Evolutionary conservation across 1,284 basidiomycete species (phyloP).

Genomic region (Pseudozyma thailandica): DNA sequence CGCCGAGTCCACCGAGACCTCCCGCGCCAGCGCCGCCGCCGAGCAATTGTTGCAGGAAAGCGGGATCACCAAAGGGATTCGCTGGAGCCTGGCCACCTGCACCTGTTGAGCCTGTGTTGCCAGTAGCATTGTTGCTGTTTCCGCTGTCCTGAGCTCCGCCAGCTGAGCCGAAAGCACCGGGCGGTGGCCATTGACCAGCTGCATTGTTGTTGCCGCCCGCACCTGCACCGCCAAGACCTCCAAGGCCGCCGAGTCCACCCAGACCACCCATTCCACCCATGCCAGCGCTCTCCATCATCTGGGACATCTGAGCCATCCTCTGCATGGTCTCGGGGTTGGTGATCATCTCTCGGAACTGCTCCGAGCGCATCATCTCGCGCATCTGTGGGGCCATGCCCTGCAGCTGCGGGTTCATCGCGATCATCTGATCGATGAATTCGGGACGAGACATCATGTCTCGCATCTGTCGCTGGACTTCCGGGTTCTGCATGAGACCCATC

Average conservation of each 20-base stretch:
- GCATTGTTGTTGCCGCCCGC: slow-evolving; percentile 14
- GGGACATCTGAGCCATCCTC: slow-evolving; percentile 58
- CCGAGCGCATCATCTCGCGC: slow-evolving; percentile 62
- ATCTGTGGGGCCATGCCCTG: slow-evolving; percentile 60
- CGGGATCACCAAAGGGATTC: slow-evolving; percentile 36
- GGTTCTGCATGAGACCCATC: slow-evolving; percentile 63
- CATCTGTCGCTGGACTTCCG: slow-evolving; percentile 63
- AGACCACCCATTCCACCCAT: slow-evolving; percentile 35
- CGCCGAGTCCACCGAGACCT: slow-evolving; percentile 43
- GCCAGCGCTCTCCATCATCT: slow-evolving; percentile 52
- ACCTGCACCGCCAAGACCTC: slow-evolving; percentile 20
- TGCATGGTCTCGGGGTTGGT: slow-evolving; percentile 65
- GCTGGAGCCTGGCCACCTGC: slow-evolving; percentile 18
- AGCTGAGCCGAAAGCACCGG: slow-evolving; percentile 48
- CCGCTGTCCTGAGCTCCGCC: background rate
- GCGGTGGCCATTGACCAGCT: slow-evolving; percentile 51
- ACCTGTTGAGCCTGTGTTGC: slow-evolving; percentile 20
- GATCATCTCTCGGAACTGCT: slow-evolving; percentile 63
- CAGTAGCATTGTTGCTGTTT: slow-evolving; percentile 17
- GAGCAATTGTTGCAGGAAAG: slow-evolving; percentile 46
- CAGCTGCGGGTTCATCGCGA: slow-evolving; percentile 63
- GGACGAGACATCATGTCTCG: slow-evolving; percentile 61
- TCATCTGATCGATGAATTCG: slow-evolving; percentile 65
- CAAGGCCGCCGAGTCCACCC: slow-evolving; percentile 33
- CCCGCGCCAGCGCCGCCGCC: slow-evolving; percentile 40